phyloP scores from a whole-genome alignment of 2,329 filamentous ascomycete genomes.

The Fusarium ambrosium region DNA sequence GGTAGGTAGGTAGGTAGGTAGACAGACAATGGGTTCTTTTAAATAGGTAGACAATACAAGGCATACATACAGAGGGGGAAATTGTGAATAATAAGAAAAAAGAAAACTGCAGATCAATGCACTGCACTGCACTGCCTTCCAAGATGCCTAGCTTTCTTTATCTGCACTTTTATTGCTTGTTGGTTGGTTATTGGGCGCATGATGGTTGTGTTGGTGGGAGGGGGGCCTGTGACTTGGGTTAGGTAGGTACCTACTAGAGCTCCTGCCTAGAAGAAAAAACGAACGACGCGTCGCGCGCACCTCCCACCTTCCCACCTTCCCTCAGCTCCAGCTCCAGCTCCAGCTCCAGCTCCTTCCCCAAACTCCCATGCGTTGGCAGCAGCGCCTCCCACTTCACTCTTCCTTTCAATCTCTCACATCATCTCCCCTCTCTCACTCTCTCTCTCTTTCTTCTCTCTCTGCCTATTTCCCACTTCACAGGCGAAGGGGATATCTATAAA shows the following conservation, averaged over 20 bases:
- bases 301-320: neutral
- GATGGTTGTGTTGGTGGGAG: slow-evolving; percentile 6
- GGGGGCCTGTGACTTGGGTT: slow-evolving; percentile 1
- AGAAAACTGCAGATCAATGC: neutral
- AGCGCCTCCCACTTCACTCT: slow-evolving; percentile 31
- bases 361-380: slow-evolving; percentile 7
- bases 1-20: neutral
- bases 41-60: neutral
- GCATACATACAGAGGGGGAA: neutral
- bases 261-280: slow-evolving; percentile 26
- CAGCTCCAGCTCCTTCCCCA: slow-evolving; percentile 13
- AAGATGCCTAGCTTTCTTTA: neutral
- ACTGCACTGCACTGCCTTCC: neutral
- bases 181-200: neutral
- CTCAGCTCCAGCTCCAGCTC: slow-evolving; percentile 32
- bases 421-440: neutral
- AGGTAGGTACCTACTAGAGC: neutral
- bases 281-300: slow-evolving; percentile 41
- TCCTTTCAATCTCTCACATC: slow-evolving; percentile 33
- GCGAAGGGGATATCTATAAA: slow-evolving; percentile 1
- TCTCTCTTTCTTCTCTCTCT: slow-evolving; percentile 31
- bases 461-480: slow-evolving; percentile 26
- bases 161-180: neutral
- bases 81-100: neutral
- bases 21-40: neutral